phyloP scores from a whole-genome alignment of 176 grass and related monocot species.

The Paspalum notatum region DNA sequence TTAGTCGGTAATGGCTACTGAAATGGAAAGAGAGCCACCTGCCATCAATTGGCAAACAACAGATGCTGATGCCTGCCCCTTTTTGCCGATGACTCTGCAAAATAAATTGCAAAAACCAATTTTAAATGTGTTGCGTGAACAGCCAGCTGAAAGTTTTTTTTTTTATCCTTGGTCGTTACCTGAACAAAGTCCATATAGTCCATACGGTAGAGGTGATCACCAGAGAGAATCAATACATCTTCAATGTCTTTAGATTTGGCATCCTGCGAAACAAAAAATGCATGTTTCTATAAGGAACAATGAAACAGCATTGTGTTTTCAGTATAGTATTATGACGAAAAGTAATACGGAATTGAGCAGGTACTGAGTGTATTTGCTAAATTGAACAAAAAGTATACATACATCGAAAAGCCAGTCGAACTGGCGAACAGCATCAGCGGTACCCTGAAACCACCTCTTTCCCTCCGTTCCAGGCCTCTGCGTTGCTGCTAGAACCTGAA shows the following conservation, averaged over 20 bases:
- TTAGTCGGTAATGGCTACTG: not conserved
- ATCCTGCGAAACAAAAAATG: constrained; percentile 48
- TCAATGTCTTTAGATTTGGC: constrained; percentile 79
- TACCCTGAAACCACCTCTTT: constrained; percentile 91
- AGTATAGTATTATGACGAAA: not conserved
- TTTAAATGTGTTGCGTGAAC: not conserved
- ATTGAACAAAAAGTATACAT: not conserved
- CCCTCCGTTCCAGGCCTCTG: constrained; percentile 77
- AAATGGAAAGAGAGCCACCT: constrained; percentile 53
- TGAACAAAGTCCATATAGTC: constrained; percentile 91
- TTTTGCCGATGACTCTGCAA: constrained; percentile 77
- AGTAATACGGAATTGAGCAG: not conserved
- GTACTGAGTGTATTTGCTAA: not conserved
- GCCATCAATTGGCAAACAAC: constrained; percentile 75
- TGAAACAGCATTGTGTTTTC: not conserved
- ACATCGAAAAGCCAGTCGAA: constrained; percentile 97
- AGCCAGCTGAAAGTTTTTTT: constrained; percentile 21
- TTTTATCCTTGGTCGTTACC: constrained; percentile 36
- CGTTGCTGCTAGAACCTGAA: constrained; percentile 87
- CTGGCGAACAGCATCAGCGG: constrained; percentile 82
- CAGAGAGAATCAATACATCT: constrained; percentile 90
- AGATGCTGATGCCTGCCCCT: constrained; percentile 83
- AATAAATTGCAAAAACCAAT: constrained; percentile 18
- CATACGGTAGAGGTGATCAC: constrained; percentile 91
- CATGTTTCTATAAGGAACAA: not conserved